Evolutionary conservation across 2,329 filamentous ascomycete genomes (phyloP).

Genomic region (Magnaporthiopsis poae): DNA sequence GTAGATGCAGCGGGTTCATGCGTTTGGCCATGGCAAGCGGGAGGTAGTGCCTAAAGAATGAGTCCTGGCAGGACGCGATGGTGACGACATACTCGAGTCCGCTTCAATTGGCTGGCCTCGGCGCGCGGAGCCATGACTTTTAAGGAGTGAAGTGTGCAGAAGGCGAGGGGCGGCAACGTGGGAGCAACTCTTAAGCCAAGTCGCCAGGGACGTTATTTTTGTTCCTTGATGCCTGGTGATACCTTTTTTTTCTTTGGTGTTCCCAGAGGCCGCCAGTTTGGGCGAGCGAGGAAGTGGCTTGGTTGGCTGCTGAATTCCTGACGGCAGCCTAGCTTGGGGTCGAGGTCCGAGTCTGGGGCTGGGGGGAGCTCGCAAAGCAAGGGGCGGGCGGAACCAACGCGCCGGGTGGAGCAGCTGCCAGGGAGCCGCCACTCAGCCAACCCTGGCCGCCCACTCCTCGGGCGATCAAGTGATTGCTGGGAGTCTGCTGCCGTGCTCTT

Average conservation of each 20-base stretch:
- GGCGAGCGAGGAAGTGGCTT: not conserved
- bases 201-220: not conserved
- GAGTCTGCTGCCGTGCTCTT: not conserved
- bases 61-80: not conserved
- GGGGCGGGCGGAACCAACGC: not conserved
- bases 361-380: not conserved
- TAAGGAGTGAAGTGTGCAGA: not conserved
- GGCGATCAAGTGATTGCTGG: not conserved
- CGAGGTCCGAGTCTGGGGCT: not conserved
- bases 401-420: not conserved
- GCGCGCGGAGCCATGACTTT: slow-evolving; percentile 16
- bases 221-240: not conserved
- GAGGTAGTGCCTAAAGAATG: slow-evolving; percentile 12
- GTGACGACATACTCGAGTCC: slow-evolving; percentile 18
- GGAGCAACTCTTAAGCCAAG: not conserved
- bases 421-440: not conserved
- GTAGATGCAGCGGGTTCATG: slow-evolving; percentile 17
- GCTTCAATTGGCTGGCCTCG: slow-evolving; percentile 22
- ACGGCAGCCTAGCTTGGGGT: not conserved
- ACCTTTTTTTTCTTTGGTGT: not conserved
- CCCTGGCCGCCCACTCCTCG: not conserved
- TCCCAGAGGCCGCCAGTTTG: not conserved
- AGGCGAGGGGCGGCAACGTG: not conserved
- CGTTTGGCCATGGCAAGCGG: slow-evolving; percentile 8
- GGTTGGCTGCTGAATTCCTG: not conserved